These are phyloP conservation scores for Coelastrella sp. DNA, from an alignment of 139 green algal genomes.

Conservation along the genomic window DNA sequence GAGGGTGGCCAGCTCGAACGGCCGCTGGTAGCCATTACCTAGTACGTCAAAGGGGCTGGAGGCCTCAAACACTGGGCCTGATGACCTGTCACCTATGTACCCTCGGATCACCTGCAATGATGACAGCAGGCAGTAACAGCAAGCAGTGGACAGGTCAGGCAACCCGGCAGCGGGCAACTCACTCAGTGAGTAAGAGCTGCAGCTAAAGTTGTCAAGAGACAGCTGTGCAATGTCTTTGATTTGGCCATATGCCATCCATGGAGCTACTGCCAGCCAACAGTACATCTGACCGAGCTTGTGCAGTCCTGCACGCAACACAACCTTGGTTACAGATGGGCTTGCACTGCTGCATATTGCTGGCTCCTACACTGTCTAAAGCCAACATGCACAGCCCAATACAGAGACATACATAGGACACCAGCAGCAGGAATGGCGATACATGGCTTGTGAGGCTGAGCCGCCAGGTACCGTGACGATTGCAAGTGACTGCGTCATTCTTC, in stretches of 20 bases:
- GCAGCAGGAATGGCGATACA: no score
- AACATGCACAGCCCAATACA: no score
- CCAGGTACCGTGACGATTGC: neutral
- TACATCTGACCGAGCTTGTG: no score
- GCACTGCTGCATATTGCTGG: no score
- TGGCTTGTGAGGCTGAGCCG: neutral
- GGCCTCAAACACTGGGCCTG: slow-evolving; percentile 73
- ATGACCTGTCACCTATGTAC: slow-evolving; percentile 81
- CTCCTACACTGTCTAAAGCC: no score
- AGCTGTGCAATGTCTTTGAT: no score
- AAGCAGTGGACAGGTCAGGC: neutral
- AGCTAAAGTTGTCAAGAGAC: no score
- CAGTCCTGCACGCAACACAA: no score
- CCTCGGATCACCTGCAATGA: slow-evolving; percentile 78
- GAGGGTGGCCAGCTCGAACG: slow-evolving; percentile 90
- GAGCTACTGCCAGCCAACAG: no score
- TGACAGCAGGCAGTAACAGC: neutral
- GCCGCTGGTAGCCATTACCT: slow-evolving; percentile 81
- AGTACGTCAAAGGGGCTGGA: slow-evolving; percentile 83
- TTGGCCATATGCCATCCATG: no score
- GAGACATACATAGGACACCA: no score
- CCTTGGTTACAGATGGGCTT: no score
- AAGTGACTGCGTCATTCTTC: neutral
- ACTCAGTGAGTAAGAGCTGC: neutral
- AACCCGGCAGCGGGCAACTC: neutral